phyloP scores from a whole-genome alignment of 2,329 filamentous ascomycete genomes.

The Claviceps humidiphila region DNA sequence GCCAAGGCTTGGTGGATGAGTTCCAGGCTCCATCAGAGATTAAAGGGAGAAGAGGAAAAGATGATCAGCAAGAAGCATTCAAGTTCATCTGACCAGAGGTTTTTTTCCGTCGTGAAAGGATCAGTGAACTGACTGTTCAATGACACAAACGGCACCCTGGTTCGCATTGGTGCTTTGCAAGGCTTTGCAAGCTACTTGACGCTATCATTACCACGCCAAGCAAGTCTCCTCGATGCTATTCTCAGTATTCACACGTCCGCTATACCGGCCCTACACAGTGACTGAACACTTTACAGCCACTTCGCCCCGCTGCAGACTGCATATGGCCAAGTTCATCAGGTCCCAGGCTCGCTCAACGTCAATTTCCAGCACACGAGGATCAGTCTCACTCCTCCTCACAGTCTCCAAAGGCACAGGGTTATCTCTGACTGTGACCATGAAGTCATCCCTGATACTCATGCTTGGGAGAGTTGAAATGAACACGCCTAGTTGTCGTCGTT shows the following conservation, averaged over 20 bases:
- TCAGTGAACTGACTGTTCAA: too few species aligned
- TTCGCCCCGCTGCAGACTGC: background rate
- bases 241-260: background rate
- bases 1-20: too few species aligned
- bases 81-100: too few species aligned
- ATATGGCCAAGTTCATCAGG: slow-evolving; percentile 39
- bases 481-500: slow-evolving; percentile 33
- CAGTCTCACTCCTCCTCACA: slow-evolving; percentile 42
- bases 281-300: background rate
- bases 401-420: slow-evolving; percentile 53
- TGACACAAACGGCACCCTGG: too few species aligned
- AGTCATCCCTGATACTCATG: slow-evolving; percentile 47
- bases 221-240: background rate
- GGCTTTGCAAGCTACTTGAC: background rate
- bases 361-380: slow-evolving; percentile 55
- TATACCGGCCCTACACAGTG: background rate
- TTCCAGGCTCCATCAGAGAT: too few species aligned
- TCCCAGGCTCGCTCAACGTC: slow-evolving; percentile 69
- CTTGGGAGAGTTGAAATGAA: slow-evolving; percentile 59
- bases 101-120: too few species aligned
- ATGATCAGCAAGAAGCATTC: too few species aligned
- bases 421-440: slow-evolving; percentile 65
- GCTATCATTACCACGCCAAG: background rate
- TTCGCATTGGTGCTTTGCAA: too few species aligned
- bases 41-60: too few species aligned